Percentiles rank a stretch among this genome's conserved stretches.
Conservation (phyloP, 352 stramenopile species). For the Pythium monospermum region DNA sequence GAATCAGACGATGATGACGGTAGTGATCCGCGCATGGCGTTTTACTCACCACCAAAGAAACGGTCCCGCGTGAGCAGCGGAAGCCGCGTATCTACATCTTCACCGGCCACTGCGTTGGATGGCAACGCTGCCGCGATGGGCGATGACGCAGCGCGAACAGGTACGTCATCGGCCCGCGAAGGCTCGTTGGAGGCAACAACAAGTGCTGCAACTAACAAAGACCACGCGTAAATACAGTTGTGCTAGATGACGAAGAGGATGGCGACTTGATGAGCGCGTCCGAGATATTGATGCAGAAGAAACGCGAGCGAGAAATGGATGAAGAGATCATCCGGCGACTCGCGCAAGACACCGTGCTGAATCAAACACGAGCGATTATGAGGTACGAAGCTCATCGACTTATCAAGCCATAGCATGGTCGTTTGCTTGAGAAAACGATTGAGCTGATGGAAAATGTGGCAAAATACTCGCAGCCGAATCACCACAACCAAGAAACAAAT, state of each 20-base stretch:
- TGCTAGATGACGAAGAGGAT: slow-evolving; percentile 27
- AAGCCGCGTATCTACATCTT: background rate
- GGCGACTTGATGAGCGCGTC: slow-evolving; percentile 29
- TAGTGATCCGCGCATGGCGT: slow-evolving; percentile 1
- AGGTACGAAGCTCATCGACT: slow-evolving; percentile 27
- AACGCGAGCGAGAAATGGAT: slow-evolving; percentile 40
- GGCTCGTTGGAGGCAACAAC: no score
- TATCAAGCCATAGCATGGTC: no score
- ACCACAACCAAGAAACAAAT: slow-evolving; percentile 25
- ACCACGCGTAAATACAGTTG: slow-evolving; percentile 8
- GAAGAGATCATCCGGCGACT: slow-evolving; percentile 46
- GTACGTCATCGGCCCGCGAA: background rate
- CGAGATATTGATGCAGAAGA: slow-evolving; percentile 32
- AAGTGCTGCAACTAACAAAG: background rate
- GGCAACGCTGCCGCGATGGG: background rate
- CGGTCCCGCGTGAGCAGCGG: slow-evolving; percentile 3
- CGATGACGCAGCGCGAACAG: background rate
- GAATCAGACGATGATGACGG: slow-evolving; percentile 17
- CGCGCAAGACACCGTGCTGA: slow-evolving; percentile 49
- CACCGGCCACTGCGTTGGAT: slow-evolving; percentile 2
- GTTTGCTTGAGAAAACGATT: background rate
- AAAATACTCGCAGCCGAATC: slow-evolving; percentile 21
- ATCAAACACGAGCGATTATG: slow-evolving; percentile 58
- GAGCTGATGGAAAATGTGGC: background rate
- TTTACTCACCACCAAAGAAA: slow-evolving; percentile 5